Evolutionary conservation across 345 rosid species (phyloP), one percentile per base, ranked within the genome.

Genomic region (Melaleuca quinquenervia): DNA sequence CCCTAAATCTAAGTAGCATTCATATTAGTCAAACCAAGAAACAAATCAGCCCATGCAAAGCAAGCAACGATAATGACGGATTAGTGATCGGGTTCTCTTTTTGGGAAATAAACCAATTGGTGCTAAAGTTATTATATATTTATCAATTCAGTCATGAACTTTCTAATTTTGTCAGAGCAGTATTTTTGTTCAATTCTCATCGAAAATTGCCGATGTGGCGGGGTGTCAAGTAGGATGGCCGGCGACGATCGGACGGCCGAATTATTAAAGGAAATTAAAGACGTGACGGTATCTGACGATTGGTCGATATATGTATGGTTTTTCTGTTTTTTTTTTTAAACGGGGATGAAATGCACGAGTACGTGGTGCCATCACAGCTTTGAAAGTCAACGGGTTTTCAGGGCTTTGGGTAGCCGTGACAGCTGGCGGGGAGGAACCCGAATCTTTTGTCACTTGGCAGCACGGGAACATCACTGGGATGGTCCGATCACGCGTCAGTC

Each of bases 181-280:
- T 41, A 0, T 6, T 70, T 36, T 0, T 1, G 7, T 0, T 20
- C 26, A 10, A 4, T 70, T 70, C 18, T 70, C 10, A 3, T 6
- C 1, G 1, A 3, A 70, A 70, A 0, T 32, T 2, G 2, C 48
- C 18, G 6, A 70, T 6, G 44, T 70, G 26, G 6, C 0, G 44
- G 1, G 5, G 5, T 32, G 22, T 21, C 48, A 62, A 10, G 1
- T 27, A 7, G 21, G 21, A 15, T 29, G 32, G 21, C 6, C 6
- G 0, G 20, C 3, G 13, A 70, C 18, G 3, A 36, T 8, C 6
- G 6, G 5, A 64, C 0, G 0, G 1, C 10, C 3, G 8, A 1
- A 8, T 64, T 64, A 16, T 64, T 29, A 32, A 13, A 21, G 21
- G 16, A 9, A 29, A 64, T 6, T 16, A 32, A 29, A 16, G 32